Evolutionary conservation across 192 early-diverging fungal genomes (phyloP).

Genomic region (Funneliformis mosseae): DNA sequence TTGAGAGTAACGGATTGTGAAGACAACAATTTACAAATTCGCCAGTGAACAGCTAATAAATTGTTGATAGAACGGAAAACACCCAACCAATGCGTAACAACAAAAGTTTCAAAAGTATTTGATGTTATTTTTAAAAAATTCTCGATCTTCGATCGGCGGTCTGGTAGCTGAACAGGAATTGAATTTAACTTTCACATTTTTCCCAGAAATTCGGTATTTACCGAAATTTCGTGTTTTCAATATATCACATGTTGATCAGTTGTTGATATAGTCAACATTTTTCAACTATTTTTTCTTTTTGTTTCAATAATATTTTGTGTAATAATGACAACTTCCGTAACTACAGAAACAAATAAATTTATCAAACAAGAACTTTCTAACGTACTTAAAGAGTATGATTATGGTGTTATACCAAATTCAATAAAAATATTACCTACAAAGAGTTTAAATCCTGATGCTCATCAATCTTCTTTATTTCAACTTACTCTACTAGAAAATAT

Average conservation of each 20-base stretch:
- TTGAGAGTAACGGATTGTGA: background rate
- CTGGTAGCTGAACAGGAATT: too few species aligned
- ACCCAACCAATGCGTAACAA: background rate
- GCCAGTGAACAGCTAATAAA: background rate
- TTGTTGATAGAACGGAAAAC: background rate
- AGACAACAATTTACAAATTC: background rate
- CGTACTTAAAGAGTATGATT: conserved; percentile 24
- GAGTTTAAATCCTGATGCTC: background rate
- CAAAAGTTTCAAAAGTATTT: background rate
- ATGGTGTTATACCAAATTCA: conserved; percentile 19
- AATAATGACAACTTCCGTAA: conserved; percentile 8
- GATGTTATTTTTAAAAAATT: background rate
- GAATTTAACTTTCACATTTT: too few species aligned
- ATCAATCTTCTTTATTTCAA: conserved; percentile 8
- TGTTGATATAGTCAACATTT: too few species aligned
- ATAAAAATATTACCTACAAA: conserved; percentile 1
- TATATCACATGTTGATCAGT: too few species aligned
- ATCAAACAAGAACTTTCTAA: conserved; percentile 15
- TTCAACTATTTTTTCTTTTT: too few species aligned
- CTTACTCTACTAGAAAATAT: conserved; percentile 16
- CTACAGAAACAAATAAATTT: background rate
- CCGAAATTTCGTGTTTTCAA: too few species aligned
- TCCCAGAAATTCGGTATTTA: too few species aligned
- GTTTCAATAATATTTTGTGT: background rate
- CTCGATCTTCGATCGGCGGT: background rate